Evolutionary conservation across 2,329 filamentous ascomycete species (phyloP), one percentile per base, ranked within the genome.

Genomic region (Drechslerella dactyloides): DNA sequence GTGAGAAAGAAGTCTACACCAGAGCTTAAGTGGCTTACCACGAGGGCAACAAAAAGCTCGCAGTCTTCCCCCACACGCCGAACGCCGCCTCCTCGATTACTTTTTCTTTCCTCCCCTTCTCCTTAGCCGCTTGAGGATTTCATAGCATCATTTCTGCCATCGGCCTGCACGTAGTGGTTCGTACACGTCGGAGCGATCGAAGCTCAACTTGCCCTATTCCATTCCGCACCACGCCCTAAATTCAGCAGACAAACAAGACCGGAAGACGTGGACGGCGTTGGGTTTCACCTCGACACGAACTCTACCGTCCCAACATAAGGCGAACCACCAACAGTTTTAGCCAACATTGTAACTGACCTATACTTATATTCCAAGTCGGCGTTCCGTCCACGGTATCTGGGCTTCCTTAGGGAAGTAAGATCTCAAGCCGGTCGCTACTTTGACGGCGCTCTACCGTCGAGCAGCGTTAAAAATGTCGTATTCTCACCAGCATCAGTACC

Each of bases 371-470:
- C 58, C 57, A 53, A 50, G 30, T 59, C 52, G 51, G 21, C 66
- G 30, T 37, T 51, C 19, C 44, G 55, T 37, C 54, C 55, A 51
- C 50, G 23, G 48, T 33, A 37, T 54, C 40, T 57, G 37, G 51
- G 65, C 60, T 72, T 72, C 68, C 68, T 42, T 51, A 65, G 60
- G 68, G 68, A 65, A 72, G 68, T 24, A 55, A 60, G 55, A 61
- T 57, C 52, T 15, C 37, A n/a, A 37, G 59, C 59, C 66, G 59
- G 35, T 54, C 62, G 19, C 17, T 51, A 27, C 33, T 19, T 13
- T 53, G 21, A 33, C 58, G 3, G 10, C 30, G 19, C 33, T 23
- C 11, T 37, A 11, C 19, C 35, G 23, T 40, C 51, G 53, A 51
- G 21, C 37, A 51, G 13, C 33, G 23, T 30, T 33, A 55, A 52